Conservation (phyloP, 139 green algal genomes). For the Haematococcus sp. region DNA sequence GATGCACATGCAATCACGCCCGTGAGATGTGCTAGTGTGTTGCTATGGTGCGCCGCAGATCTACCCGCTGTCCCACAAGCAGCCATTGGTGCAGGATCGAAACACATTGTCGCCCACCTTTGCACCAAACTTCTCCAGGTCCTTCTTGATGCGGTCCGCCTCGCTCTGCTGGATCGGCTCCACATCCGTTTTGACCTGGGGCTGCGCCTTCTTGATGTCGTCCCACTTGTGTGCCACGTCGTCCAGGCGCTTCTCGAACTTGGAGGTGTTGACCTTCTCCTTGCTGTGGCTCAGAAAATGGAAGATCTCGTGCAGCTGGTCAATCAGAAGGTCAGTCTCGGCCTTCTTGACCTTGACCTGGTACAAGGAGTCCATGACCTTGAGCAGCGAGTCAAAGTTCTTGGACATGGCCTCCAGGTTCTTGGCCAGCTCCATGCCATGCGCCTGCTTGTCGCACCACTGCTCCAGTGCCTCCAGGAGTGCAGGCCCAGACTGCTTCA, state of each 20-base stretch:
- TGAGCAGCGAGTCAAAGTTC: conserved; percentile 65
- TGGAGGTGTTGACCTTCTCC: conserved; percentile 47
- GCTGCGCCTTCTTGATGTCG: conserved; percentile 68
- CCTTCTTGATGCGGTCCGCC: conserved; percentile 67
- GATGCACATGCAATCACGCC: background rate
- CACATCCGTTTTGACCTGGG: conserved; percentile 65
- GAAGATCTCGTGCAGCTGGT: conserved; percentile 72
- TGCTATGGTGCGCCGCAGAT: too few relatives aligned
- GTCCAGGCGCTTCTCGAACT: conserved; percentile 74
- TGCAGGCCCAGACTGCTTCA: conserved; percentile 31
- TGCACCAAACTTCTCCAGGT: conserved; percentile 57
- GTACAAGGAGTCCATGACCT: conserved; percentile 82
- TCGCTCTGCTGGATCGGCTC: conserved; percentile 64
- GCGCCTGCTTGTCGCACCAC: conserved; percentile 63
- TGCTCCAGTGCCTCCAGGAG: conserved; percentile 62
- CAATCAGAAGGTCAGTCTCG: conserved; percentile 69
- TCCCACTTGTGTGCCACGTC: conserved; percentile 53
- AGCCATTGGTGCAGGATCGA: too few relatives aligned
- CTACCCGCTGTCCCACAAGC: too few relatives aligned
- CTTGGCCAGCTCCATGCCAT: conserved; percentile 64
- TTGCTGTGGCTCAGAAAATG: conserved; percentile 28
- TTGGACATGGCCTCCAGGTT: conserved; percentile 45
- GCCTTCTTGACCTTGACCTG: conserved; percentile 63
- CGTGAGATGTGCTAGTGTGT: too few relatives aligned
- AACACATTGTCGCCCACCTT: too few relatives aligned